phyloP scores from a whole-genome alignment of 352 stramenopile species.

The Globisporangium parvum region DNA sequence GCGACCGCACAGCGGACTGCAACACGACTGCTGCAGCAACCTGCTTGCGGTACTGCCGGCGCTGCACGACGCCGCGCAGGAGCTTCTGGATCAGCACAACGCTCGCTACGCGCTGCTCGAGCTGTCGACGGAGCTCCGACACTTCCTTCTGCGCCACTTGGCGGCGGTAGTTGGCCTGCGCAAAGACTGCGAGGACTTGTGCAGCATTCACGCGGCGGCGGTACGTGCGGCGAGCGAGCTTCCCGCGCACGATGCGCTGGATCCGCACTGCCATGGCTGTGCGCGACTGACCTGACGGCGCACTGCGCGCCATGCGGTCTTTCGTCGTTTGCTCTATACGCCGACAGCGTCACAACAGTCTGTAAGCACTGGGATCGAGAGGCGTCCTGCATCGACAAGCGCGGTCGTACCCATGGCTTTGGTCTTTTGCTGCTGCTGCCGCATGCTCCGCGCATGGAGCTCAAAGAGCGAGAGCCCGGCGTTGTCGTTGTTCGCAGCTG shows the following conservation, averaged over 20 bases:
- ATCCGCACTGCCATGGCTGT: slow-evolving; percentile 42
- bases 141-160: slow-evolving; percentile 23
- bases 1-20: slow-evolving; percentile 30
- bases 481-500: slow-evolving; percentile 1
- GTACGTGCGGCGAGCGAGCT: slow-evolving; percentile 29
- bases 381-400: neutral
- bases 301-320: slow-evolving; percentile 9
- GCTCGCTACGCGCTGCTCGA: slow-evolving; percentile 19
- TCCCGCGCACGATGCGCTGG: slow-evolving; percentile 32
- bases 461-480: slow-evolving; percentile 13
- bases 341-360: neutral
- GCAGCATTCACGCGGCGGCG: slow-evolving; percentile 18
- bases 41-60: slow-evolving; percentile 24
- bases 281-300: slow-evolving; percentile 17
- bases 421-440: slow-evolving; percentile 10
- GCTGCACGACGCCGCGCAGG: slow-evolving; percentile 26
- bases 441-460: slow-evolving; percentile 13
- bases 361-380: too few relatives aligned
- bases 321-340: slow-evolving; percentile 15
- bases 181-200: slow-evolving; percentile 22
- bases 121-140: slow-evolving; percentile 17
- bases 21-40: slow-evolving; percentile 25
- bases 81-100: slow-evolving; percentile 35
- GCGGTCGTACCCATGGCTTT: slow-evolving; percentile 8
- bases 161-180: slow-evolving; percentile 30